Conservation (phyloP, 2,329 filamentous ascomycete genomes). For the Epichloe hybrida region DNA sequence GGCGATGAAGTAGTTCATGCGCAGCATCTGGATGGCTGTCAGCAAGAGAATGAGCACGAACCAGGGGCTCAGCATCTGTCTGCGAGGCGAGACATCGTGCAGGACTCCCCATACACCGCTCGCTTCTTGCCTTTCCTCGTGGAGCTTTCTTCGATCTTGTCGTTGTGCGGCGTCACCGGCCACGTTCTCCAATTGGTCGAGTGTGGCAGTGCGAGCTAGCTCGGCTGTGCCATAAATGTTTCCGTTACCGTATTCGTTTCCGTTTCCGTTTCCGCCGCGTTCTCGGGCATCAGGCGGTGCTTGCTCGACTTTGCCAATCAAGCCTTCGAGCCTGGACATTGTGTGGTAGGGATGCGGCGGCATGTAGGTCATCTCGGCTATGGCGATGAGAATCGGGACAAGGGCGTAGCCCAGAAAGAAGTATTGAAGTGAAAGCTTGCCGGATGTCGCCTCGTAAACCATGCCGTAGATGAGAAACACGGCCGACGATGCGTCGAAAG, state of each 20-base stretch:
- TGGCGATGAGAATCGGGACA: neutral
- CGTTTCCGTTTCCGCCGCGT: neutral
- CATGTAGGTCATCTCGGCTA: neutral
- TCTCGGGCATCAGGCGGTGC: neutral
- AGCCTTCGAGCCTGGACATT: neutral
- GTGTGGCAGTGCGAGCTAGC: neutral
- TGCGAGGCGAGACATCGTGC: constrained; percentile 45
- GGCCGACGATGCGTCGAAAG: constrained; percentile 72
- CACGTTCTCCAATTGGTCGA: neutral
- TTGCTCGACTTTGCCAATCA: neutral
- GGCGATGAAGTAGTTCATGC: constrained; percentile 32
- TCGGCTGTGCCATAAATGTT: neutral
- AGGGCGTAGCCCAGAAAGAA: neutral
- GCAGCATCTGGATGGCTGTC: constrained; percentile 35
- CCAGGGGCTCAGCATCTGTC: constrained; percentile 54
- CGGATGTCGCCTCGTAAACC: constrained; percentile 45
- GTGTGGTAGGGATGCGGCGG: neutral
- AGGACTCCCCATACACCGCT: constrained; percentile 57
- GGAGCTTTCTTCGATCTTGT: constrained; percentile 12
- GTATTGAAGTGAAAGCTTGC: constrained; percentile 5
- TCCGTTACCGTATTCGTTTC: neutral
- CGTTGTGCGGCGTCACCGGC: neutral
- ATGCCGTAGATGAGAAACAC: constrained; percentile 64
- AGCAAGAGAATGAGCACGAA: constrained; percentile 54
- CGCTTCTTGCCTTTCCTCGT: constrained; percentile 34